Base-by-base conservation (phyloP, 345 rosid species). In the Pelargonium nanum region DNA sequence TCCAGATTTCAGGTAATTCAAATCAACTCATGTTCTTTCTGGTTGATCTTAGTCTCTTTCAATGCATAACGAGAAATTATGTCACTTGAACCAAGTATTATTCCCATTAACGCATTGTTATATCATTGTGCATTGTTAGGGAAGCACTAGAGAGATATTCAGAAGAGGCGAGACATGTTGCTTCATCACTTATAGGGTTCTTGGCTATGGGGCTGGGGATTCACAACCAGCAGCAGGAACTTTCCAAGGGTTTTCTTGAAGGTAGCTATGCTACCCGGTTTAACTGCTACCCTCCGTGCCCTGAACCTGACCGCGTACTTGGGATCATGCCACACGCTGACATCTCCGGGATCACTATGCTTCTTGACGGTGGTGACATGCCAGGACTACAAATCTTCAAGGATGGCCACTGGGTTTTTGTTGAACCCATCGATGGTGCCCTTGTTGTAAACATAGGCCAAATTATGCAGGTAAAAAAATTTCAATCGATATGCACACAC, bases 381-480 rank as follows among this genome's bases (percentile, higher is more conserved):
- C 69, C 62, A 6, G 72, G 72, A 8, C 50, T 64, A n/a, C 76
- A 67, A 59, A 19, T 64, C 54, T 45, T 59, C 25, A 68, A 60
- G 52, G 72, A 72, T 0, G 69, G 66, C n/a, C 10, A 53, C 17
- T 60, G 76, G 66, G 40, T 72, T 53, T 45, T 16, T 24, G 69
- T 60, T 56, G 57, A 54, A 50, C 72, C 72, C 1, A 12, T 60
- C 17, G 52, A 56, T 15, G 72, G 63, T 44, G 68, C 69, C 32
- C 28, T 72, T n/a, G 68, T 68, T 7, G 69, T 68, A 23, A 72
- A 56, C 55, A 56, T 60, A 20, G 76, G 76, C n/a, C 62, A 60
- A 19, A 64, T 72, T 57, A 56, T 34, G n/a, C 59, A 72, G 72
- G 65, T 72, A n/a, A n/a, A n/a, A n/a, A n/a, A n/a, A n/a, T n/a